Conservation (phyloP, 2,329 filamentous ascomycete species). For the Bipolaris gigantea region DNA sequence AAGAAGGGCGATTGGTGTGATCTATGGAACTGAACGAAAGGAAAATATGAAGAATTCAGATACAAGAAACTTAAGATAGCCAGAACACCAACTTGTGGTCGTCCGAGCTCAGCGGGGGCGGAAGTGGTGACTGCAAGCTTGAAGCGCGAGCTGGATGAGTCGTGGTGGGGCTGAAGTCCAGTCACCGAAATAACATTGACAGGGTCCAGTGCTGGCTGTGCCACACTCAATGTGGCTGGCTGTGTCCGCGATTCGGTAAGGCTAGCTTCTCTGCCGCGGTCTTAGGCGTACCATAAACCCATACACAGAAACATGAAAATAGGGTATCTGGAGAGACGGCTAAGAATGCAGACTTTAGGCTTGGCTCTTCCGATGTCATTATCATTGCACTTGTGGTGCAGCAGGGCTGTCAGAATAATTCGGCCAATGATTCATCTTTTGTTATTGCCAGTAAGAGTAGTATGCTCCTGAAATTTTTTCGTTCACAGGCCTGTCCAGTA, state of each 20-base stretch:
- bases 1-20: conserved; percentile 19
- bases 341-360: background rate
- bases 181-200: conserved; percentile 15
- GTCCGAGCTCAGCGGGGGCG: conserved; percentile 12
- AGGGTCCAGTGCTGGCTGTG: conserved; percentile 11
- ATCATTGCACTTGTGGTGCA: too few relatives aligned
- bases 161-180: conserved; percentile 16
- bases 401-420: too few relatives aligned
- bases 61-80: background rate
- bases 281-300: background rate
- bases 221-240: conserved; percentile 11
- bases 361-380: background rate
- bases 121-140: conserved; percentile 8
- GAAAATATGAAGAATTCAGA: background rate
- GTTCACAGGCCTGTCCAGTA: background rate
- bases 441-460: too few relatives aligned
- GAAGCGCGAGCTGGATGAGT: conserved; percentile 23
- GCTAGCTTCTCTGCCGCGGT: background rate
- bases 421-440: too few relatives aligned
- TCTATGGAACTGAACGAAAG: conserved; percentile 7
- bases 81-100: conserved; percentile 1
- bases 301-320: background rate
- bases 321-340: too few relatives aligned
- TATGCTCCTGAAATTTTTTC: too few relatives aligned
- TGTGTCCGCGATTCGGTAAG: background rate